A percentile compares a stretch with the other conserved stretches of the same genome.
Evolutionary conservation across 768 basidiomycete genomes (phyloP).

Genomic region (Suillus hirtellus): DNA sequence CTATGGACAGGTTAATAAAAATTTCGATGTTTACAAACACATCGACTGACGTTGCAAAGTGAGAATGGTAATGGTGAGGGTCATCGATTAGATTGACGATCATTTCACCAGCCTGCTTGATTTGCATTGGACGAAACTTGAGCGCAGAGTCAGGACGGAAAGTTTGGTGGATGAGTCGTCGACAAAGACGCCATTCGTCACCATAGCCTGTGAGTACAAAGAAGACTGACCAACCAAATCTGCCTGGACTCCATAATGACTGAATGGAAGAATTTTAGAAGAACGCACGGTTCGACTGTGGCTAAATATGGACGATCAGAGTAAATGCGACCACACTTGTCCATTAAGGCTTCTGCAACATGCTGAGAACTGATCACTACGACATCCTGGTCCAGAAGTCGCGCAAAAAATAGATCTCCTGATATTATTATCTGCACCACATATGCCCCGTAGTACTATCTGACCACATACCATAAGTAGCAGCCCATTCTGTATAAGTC

Average conservation of each 20-base stretch:
- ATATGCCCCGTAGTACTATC: background rate
- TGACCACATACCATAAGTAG: conserved; percentile 22
- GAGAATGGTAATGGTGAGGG: conserved; percentile 31
- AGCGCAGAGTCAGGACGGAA: conserved; percentile 34
- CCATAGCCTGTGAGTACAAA: conserved; percentile 4
- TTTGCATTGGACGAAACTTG: conserved; percentile 27
- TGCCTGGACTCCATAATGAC: background rate
- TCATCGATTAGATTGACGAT: conserved; percentile 27
- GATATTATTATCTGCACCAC: background rate
- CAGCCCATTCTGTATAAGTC: conserved; percentile 37
- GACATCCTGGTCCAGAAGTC: conserved; percentile 3
- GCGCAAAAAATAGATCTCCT: conserved; percentile 7
- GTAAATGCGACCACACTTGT: conserved; percentile 12
- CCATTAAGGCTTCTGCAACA: background rate
- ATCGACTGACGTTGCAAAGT: conserved; percentile 16
- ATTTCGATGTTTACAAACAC: conserved; percentile 5
- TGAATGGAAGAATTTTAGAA: background rate
- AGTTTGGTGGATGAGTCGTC: conserved; percentile 38
- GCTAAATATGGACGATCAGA: conserved; percentile 12
- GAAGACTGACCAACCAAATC: conserved; percentile 7
- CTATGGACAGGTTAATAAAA: conserved; percentile 14
- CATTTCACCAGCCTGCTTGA: conserved; percentile 23
- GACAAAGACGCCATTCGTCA: conserved; percentile 26
- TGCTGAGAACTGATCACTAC: conserved; percentile 7
- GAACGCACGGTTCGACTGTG: conserved; percentile 2